Evolutionary conservation across 495 filamentous ascomycete genomes (phyloP).

Genomic region (Pyrenopolyporus hunteri): DNA sequence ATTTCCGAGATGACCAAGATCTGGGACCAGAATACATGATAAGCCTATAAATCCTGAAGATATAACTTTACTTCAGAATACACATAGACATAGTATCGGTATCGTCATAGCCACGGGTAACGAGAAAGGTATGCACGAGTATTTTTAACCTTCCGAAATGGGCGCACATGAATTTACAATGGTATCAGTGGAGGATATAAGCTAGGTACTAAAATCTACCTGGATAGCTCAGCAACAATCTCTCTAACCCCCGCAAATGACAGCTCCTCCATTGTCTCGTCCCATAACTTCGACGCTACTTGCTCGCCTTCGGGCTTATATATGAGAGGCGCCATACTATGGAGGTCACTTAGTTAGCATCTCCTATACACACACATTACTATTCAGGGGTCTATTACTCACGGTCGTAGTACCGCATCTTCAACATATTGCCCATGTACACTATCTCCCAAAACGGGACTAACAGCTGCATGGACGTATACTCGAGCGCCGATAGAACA

Average conservation of each 20-base stretch:
- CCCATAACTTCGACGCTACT: conserved; percentile 41
- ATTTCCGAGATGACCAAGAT: too few relatives aligned
- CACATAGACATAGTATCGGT: too few relatives aligned
- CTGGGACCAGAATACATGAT: too few relatives aligned
- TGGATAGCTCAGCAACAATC: conserved; percentile 34
- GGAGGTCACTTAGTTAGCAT: conserved; percentile 5
- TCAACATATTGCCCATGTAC: conserved; percentile 46
- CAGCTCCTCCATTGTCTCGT: conserved; percentile 49
- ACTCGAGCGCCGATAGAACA: conserved; percentile 38
- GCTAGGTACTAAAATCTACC: too few relatives aligned
- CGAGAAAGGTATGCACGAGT: too few relatives aligned
- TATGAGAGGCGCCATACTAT: conserved; percentile 23
- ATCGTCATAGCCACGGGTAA: too few relatives aligned
- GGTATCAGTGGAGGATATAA: not conserved
- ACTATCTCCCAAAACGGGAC: conserved; percentile 37
- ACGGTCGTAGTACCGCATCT: conserved; percentile 45
- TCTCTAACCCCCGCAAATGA: conserved; percentile 40
- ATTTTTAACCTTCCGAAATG: too few relatives aligned
- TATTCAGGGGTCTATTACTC: conserved; percentile 21
- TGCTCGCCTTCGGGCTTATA: conserved; percentile 44
- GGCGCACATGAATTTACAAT: too few relatives aligned
- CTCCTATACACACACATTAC: not conserved
- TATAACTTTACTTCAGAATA: too few relatives aligned
- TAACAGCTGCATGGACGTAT: conserved; percentile 42
- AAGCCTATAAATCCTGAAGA: too few relatives aligned